Evolutionary conservation across 2,329 filamentous ascomycete species (phyloP).

Genomic region (Pochonia chlamydosporia): DNA sequence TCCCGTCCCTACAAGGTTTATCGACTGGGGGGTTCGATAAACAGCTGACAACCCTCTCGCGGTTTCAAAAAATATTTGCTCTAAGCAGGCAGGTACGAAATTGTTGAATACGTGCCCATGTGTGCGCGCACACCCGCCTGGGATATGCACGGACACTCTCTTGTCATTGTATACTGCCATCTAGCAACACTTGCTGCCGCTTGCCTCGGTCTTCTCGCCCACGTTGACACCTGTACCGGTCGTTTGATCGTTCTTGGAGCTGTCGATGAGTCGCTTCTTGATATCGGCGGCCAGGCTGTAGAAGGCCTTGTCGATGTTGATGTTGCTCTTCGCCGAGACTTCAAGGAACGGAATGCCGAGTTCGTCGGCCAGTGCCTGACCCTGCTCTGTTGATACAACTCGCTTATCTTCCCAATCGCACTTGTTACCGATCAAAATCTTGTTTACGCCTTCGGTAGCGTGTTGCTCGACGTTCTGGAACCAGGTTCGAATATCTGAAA

Average conservation of each 20-base stretch:
- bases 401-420: constrained; percentile 99
- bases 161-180: constrained; percentile 14
- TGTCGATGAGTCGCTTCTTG: constrained; percentile 97
- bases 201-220: constrained; percentile 52
- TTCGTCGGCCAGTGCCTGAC: constrained; percentile 89
- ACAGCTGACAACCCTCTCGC: not conserved
- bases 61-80: not conserved
- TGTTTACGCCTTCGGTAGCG: constrained; percentile 97
- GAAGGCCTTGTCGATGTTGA: constrained; percentile 99
- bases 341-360: constrained; percentile 97
- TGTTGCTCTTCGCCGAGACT: constrained; percentile 97
- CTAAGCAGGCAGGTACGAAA: not conserved
- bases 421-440: constrained; percentile 99
- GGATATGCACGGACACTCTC: constrained; percentile 1
- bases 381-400: constrained; percentile 85
- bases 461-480: constrained; percentile 99
- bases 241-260: constrained; percentile 67
- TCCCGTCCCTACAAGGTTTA: not conserved
- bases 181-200: constrained; percentile 73
- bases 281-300: constrained; percentile 93
- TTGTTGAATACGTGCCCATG: not conserved
- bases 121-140: not conserved
- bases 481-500: constrained; percentile 93
- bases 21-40: not conserved
- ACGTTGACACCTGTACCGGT: constrained; percentile 61